Conservation (phyloP, 164 flowering plant species). For the Macadamia tetraphylla region DNA sequence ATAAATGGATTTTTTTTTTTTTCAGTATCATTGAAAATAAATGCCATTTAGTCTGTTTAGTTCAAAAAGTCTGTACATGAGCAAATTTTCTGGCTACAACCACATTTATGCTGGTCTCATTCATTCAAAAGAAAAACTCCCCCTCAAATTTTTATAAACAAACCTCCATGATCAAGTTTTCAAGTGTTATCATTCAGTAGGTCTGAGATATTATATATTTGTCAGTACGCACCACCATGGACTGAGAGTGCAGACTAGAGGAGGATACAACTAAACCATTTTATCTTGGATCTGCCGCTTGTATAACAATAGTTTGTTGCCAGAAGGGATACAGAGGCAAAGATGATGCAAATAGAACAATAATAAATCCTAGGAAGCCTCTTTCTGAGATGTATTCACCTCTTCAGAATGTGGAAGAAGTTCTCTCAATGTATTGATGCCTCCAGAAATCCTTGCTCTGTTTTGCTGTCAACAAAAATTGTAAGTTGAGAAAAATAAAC, state of each 20-base stretch:
- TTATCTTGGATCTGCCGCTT: neutral
- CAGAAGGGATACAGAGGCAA: neutral
- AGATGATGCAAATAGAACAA: neutral
- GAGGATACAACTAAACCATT: neutral
- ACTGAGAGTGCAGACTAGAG: neutral
- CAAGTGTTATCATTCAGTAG: no score
- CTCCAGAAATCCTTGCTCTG: constrained; percentile 34
- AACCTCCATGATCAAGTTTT: no score
- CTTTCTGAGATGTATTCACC: constrained; percentile 21
- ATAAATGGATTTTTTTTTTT: no score
- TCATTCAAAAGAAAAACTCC: no score
- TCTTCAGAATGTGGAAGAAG: constrained; percentile 36
- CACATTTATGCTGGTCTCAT: no score
- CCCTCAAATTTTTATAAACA: no score
- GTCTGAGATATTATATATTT: no score
- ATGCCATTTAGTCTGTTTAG: no score
- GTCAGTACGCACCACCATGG: neutral
- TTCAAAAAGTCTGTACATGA: no score
- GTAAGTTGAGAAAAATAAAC: neutral
- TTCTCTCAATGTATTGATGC: constrained; percentile 36
- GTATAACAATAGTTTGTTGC: neutral
- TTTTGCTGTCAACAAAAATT: constrained; percentile 32
- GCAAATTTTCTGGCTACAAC: no score
- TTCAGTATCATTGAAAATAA: no score
- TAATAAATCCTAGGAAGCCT: neutral